These are phyloP conservation scores for Triangularia setosa DNA, from an alignment of 2,329 filamentous ascomycete genomes.

Conservation along the genomic window DNA sequence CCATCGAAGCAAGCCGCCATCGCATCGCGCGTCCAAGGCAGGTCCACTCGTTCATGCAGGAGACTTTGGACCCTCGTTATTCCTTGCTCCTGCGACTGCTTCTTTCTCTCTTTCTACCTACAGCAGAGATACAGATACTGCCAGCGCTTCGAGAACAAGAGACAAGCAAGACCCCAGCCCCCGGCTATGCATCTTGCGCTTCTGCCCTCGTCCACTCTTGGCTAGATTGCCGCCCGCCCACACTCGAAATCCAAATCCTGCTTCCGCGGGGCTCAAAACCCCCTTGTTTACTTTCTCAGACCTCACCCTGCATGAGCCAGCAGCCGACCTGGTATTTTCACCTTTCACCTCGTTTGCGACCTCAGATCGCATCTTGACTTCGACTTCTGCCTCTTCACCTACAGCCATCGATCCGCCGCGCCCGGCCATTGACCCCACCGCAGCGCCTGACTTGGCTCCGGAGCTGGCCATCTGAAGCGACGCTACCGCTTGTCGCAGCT, in stretches of 20 bases:
- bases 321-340: not conserved
- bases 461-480: conserved; percentile 3
- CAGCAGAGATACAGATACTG: not conserved
- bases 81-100: conserved; percentile 19
- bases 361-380: not conserved
- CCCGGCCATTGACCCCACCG: not conserved
- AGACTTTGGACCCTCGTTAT: conserved; percentile 24
- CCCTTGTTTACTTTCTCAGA: conserved; percentile 6
- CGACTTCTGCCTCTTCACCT: too few species aligned
- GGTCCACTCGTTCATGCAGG: conserved; percentile 33
- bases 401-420: not conserved
- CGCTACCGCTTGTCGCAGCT: conserved; percentile 17
- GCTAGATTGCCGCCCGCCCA: conserved; percentile 5
- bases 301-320: conserved; percentile 4
- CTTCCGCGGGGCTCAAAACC: not conserved
- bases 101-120: not conserved
- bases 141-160: not conserved
- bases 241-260: not conserved
- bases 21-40: conserved; percentile 22
- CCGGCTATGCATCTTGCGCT: not conserved
- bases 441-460: not conserved
- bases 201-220: conserved; percentile 4
- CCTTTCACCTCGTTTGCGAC: not conserved
- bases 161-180: not conserved
- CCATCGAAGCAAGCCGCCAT: conserved; percentile 3